phyloP scores from a whole-genome alignment of 2,329 filamentous ascomycete species.

The Coniosporium tulheliwenetii region DNA sequence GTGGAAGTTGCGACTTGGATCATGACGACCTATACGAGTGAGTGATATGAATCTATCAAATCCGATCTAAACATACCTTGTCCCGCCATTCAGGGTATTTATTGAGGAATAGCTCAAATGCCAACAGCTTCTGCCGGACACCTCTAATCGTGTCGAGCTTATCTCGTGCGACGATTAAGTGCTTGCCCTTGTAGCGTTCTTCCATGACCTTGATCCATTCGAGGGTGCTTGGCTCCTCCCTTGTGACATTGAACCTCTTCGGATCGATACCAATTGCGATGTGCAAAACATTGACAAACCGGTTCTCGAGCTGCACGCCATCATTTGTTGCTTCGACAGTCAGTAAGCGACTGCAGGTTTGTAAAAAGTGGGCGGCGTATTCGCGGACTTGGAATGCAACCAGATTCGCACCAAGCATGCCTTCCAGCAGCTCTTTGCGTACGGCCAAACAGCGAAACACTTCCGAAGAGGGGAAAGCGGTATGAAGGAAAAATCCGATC shows the following conservation, averaged over 20 bases:
- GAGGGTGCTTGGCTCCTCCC: slow-evolving; percentile 55
- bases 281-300: slow-evolving; percentile 77
- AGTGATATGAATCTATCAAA: slow-evolving; percentile 1
- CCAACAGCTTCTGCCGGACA: slow-evolving; percentile 81
- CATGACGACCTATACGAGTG: slow-evolving; percentile 50
- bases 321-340: slow-evolving; percentile 81
- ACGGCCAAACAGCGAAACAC: slow-evolving; percentile 86
- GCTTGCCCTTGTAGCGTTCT: slow-evolving; percentile 76
- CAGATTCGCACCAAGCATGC: slow-evolving; percentile 83
- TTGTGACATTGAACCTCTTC: slow-evolving; percentile 53
- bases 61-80: slow-evolving; percentile 26
- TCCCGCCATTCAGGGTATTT: slow-evolving; percentile 83
- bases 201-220: slow-evolving; percentile 68
- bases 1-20: slow-evolving; percentile 90
- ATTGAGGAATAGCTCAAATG: slow-evolving; percentile 87
- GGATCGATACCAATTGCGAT: slow-evolving; percentile 88
- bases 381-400: slow-evolving; percentile 89
- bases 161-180: slow-evolving; percentile 80
- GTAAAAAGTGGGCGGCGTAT: slow-evolving; percentile 85
- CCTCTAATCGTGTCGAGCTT: slow-evolving; percentile 89
- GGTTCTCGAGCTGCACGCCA: slow-evolving; percentile 79
- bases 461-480: slow-evolving; percentile 89
- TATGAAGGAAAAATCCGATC: slow-evolving; percentile 92
- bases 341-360: slow-evolving; percentile 84
- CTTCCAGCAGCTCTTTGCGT: slow-evolving; percentile 73